Evolutionary conservation across 331 rosid species (phyloP).

Genomic region (Malus hybrid): DNA sequence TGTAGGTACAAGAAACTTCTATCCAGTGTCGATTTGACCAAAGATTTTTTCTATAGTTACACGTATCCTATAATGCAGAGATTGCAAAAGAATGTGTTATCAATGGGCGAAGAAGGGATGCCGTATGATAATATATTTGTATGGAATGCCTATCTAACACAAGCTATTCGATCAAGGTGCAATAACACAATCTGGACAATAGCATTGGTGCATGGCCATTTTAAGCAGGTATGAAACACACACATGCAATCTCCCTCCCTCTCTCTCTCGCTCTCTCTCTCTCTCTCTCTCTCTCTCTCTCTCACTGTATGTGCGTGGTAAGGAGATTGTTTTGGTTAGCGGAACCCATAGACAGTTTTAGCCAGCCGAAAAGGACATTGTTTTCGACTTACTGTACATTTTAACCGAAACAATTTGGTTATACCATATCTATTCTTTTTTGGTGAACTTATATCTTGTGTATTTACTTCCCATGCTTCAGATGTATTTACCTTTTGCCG

Average conservation of each 20-base stretch:
- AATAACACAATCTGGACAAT: conserved; percentile 85
- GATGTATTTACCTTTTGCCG: not conserved
- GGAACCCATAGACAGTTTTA: not conserved
- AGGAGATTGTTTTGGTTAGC: not conserved
- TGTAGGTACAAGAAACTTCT: conserved; percentile 88
- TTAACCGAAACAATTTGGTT: not conserved
- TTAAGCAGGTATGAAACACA: conserved; percentile 58
- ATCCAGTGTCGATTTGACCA: conserved; percentile 86
- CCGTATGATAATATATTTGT: conserved; percentile 85
- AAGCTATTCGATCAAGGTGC: conserved; percentile 81
- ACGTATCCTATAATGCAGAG: conserved; percentile 97
- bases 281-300: not conserved
- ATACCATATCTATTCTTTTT: not conserved
- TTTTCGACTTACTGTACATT: not conserved
- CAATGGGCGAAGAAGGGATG: conserved; percentile 51
- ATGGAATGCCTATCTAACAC: conserved; percentile 91
- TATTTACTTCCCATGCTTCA: not conserved
- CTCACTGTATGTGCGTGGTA: not conserved
- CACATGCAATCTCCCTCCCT: not conserved
- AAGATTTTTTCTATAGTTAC: conserved; percentile 91
- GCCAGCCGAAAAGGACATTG: not conserved
- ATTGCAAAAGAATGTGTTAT: conserved; percentile 64
- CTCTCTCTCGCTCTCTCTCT: no score
- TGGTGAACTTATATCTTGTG: not conserved
- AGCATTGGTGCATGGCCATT: conserved; percentile 93